Percentiles rank a stretch among this genome's conserved stretches.
Evolutionary conservation across 768 basidiomycete genomes (phyloP).

Genomic region (Mycena epipterygia): DNA sequence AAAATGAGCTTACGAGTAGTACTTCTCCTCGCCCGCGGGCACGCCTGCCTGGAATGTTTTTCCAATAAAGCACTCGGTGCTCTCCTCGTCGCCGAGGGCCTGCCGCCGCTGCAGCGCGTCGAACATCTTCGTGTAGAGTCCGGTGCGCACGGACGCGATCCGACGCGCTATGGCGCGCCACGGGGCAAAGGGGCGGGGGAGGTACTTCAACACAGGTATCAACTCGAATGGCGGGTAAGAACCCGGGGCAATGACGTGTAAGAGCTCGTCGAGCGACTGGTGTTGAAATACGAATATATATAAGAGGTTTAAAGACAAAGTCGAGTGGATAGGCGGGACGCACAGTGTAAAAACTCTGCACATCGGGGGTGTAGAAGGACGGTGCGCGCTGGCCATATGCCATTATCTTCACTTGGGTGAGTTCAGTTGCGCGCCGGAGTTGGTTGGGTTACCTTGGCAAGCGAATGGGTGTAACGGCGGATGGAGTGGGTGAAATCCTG

Average conservation of each 20-base stretch:
- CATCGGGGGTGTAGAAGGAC: background rate
- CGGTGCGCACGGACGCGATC: background rate
- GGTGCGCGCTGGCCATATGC: slow-evolving; percentile 5
- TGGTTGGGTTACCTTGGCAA: slow-evolving; percentile 6
- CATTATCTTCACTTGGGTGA: background rate
- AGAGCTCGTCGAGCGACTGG: slow-evolving; percentile 3
- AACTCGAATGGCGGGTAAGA: slow-evolving; percentile 7
- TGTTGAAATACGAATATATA: background rate
- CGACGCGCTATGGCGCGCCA: background rate
- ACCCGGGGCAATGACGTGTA: background rate
- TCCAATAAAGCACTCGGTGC: slow-evolving; percentile 1
- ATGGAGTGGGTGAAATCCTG: slow-evolving; percentile 5
- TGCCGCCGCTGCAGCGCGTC: background rate
- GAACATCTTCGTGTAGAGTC: background rate
- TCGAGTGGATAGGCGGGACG: background rate
- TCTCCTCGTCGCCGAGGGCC: slow-evolving; percentile 13
- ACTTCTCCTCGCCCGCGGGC: background rate
- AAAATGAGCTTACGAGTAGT: background rate
- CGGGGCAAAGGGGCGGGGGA: slow-evolving; percentile 2
- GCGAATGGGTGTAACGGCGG: slow-evolving; percentile 3
- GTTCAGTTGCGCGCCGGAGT: background rate
- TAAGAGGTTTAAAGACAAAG: background rate
- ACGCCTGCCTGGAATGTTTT: background rate
- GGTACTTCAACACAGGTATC: slow-evolving; percentile 5
- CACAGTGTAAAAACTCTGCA: background rate